Conservation (phyloP, 371 early-diverging fungal genomes). For the Gilbertella persicaria region DNA sequence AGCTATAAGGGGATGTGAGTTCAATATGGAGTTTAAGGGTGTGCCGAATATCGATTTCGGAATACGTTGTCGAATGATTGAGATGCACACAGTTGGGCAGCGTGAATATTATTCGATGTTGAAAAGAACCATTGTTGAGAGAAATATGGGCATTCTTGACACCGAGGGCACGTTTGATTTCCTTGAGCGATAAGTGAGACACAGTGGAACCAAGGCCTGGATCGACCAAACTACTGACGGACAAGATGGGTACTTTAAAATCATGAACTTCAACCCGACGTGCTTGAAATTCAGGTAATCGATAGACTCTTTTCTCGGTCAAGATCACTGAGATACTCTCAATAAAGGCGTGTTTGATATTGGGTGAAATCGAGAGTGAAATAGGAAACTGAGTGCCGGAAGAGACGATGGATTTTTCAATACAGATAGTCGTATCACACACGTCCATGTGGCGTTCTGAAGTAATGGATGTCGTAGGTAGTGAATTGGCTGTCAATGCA, state of each 20-base stretch:
- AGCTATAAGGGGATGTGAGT: neutral
- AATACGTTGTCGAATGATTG: slow-evolving; percentile 33
- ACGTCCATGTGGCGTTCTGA: slow-evolving; percentile 25
- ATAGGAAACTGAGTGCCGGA: slow-evolving; percentile 40
- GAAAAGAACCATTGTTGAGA: slow-evolving; percentile 23
- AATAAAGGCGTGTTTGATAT: slow-evolving; percentile 28
- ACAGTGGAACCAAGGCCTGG: slow-evolving; percentile 1
- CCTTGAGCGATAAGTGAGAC: slow-evolving; percentile 15
- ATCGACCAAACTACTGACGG: slow-evolving; percentile 22
- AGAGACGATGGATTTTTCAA: slow-evolving; percentile 33
- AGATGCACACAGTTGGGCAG: slow-evolving; percentile 33
- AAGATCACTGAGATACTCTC: slow-evolving; percentile 34
- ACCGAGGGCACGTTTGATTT: slow-evolving; percentile 23
- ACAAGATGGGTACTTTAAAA: slow-evolving; percentile 21
- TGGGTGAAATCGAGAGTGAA: slow-evolving; percentile 22
- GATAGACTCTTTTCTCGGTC: slow-evolving; percentile 27
- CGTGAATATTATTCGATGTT: slow-evolving; percentile 26
- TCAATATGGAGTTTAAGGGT: slow-evolving; percentile 30
- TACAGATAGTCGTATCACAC: slow-evolving; percentile 32
- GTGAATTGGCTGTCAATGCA: slow-evolving; percentile 29
- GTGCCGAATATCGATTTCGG: slow-evolving; percentile 31
- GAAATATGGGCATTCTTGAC: slow-evolving; percentile 36
- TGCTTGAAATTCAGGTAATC: slow-evolving; percentile 32
- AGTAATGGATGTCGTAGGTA: slow-evolving; percentile 26
- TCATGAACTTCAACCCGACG: slow-evolving; percentile 28